Percentiles rank a stretch among this genome's conserved stretches.
Evolutionary conservation across 2,329 filamentous ascomycete species (phyloP).

Genomic region (Trichoderma arundinaceum): DNA sequence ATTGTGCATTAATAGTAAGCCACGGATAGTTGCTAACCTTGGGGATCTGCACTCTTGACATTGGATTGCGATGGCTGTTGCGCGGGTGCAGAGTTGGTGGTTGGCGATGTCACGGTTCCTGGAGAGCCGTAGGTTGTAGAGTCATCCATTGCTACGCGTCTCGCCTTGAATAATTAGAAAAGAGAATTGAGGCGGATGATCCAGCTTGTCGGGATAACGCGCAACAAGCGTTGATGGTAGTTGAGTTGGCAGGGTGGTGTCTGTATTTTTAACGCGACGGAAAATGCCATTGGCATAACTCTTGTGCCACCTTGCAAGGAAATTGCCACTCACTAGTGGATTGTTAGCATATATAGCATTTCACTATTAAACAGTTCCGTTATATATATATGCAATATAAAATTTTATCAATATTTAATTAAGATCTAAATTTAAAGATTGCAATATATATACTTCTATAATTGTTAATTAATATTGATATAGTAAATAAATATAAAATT

Average conservation of each 20-base stretch:
- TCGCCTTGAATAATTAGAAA: background rate
- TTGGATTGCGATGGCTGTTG: slow-evolving; percentile 60
- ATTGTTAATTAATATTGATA: too few species aligned
- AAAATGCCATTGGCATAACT: slow-evolving; percentile 17
- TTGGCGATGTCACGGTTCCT: slow-evolving; percentile 60
- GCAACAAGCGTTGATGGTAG: slow-evolving; percentile 15
- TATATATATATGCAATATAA: background rate
- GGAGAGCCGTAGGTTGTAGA: slow-evolving; percentile 63
- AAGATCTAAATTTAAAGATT: background rate
- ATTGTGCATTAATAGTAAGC: background rate
- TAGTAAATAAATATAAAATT: too few species aligned
- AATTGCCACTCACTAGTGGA: too few species aligned
- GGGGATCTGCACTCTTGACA: slow-evolving; percentile 46
- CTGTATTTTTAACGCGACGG: slow-evolving; percentile 27
- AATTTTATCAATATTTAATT: background rate
- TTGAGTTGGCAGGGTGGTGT: slow-evolving; percentile 19
- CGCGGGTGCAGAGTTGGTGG: slow-evolving; percentile 61
- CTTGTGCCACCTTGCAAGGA: too few species aligned
- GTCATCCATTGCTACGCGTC: slow-evolving; percentile 59
- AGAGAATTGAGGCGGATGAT: background rate
- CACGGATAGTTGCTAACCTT: slow-evolving; percentile 50
- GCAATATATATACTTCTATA: too few species aligned
- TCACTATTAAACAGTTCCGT: too few species aligned
- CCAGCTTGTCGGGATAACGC: slow-evolving; percentile 19
- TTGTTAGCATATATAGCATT: too few species aligned